Evolutionary conservation across 73 alveolate genomes (phyloP).

Genomic region (Loxodes magnus): DNA sequence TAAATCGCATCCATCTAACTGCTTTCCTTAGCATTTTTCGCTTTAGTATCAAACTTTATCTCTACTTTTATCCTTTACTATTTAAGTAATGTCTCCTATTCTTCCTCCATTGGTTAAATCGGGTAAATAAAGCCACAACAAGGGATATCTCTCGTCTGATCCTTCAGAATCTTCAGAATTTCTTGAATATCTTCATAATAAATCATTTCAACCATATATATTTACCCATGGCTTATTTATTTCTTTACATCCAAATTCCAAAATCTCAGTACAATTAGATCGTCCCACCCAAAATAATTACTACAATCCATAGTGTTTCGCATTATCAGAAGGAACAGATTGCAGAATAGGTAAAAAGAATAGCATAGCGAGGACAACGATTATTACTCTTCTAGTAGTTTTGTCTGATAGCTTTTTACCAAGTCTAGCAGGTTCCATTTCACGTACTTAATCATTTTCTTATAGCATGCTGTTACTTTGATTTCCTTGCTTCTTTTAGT

Average conservation of each 20-base stretch:
- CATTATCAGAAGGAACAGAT: constrained; percentile 21
- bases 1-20: constrained; percentile 27
- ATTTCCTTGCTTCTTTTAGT: neutral
- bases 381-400: constrained; percentile 50
- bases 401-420: constrained; percentile 56
- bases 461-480: too few relatives aligned
- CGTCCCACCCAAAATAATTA: constrained; percentile 50
- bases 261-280: constrained; percentile 7
- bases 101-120: neutral
- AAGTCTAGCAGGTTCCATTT: constrained; percentile 52
- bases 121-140: constrained; percentile 6
- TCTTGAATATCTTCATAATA: neutral
- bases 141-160: neutral
- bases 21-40: constrained; percentile 38
- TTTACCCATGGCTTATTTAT: neutral
- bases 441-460: too few relatives aligned
- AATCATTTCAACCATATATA: neutral
- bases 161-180: neutral
- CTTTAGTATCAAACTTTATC: constrained; percentile 27
- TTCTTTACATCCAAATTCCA: neutral
- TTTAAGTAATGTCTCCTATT: constrained; percentile 3
- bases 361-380: constrained; percentile 49
- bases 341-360: constrained; percentile 49
- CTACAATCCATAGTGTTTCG: constrained; percentile 37
- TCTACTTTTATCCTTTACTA: constrained; percentile 3